phyloP scores from a whole-genome alignment of 257 asterid species.

The Penstemon newberryi region DNA sequence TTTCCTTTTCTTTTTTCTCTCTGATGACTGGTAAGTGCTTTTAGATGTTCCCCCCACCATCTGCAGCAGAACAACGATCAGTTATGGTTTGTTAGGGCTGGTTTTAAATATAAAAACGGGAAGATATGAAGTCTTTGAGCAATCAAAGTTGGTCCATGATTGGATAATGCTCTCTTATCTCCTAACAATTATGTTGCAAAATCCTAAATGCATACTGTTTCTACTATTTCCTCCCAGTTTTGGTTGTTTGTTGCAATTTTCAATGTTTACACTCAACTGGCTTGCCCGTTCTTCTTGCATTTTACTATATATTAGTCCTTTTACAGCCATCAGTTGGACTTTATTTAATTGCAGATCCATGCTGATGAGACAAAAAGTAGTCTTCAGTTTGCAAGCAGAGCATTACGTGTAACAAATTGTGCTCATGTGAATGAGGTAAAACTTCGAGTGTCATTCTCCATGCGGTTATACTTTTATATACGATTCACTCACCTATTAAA shows the following conservation, averaged over 20 bases:
- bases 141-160: slow-evolving; percentile 14
- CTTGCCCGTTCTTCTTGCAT: not conserved
- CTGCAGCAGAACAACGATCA: slow-evolving; percentile 5
- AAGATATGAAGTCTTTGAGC: slow-evolving; percentile 1
- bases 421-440: slow-evolving; percentile 96
- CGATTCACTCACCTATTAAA: slow-evolving; percentile 12
- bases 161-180: not conserved
- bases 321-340: slow-evolving; percentile 14
- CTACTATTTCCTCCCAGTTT: not conserved
- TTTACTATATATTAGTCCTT: slow-evolving; percentile 13
- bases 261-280: not conserved
- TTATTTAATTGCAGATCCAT: slow-evolving; percentile 62
- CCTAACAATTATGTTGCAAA: not conserved
- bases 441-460: slow-evolving; percentile 25
- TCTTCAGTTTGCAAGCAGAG: slow-evolving; percentile 99
- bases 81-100: not conserved
- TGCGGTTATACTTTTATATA: slow-evolving; percentile 18
- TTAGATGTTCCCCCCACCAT: slow-evolving; percentile 4
- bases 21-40: not conserved
- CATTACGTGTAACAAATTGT: slow-evolving; percentile 89
- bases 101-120: not conserved
- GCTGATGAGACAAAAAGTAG: slow-evolving; percentile 99
- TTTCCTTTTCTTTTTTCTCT: not conserved
- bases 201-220: not conserved
- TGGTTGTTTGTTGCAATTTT: slow-evolving; percentile 17